Evolutionary conservation across 805 yeast species (phyloP).

Genomic region (Grigorovia humatica): DNA sequence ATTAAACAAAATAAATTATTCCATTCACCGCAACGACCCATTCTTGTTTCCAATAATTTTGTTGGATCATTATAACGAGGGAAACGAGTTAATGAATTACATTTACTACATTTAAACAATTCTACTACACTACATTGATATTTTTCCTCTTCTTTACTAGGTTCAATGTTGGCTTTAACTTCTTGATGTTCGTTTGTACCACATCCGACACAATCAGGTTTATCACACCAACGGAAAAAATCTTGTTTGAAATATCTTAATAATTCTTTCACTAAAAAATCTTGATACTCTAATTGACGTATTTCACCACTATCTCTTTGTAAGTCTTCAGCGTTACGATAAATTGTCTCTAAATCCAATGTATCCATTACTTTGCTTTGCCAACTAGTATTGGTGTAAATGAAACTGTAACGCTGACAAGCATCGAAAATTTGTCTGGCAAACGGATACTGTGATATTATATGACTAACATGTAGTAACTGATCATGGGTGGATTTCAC

Average conservation of each 20-base stretch:
- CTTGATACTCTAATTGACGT: constrained; percentile 34
- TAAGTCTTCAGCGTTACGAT: constrained; percentile 47
- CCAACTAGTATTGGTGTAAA: constrained; percentile 35
- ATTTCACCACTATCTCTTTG: constrained; percentile 18
- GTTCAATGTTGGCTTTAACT: constrained; percentile 31
- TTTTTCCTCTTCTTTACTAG: constrained; percentile 35
- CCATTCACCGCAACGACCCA: constrained; percentile 95
- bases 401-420: constrained; percentile 16
- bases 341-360: constrained; percentile 50
- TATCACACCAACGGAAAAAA: constrained; percentile 77
- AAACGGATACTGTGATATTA: constrained; percentile 13
- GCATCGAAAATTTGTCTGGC: constrained; percentile 18
- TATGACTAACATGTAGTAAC: constrained; percentile 8
- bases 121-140: constrained; percentile 52
- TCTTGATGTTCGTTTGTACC: constrained; percentile 31
- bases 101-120: constrained; percentile 47
- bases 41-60: constrained; percentile 47
- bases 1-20: constrained; percentile 71
- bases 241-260: constrained; percentile 64
- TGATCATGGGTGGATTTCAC: constrained; percentile 6
- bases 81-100: constrained; percentile 43
- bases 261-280: constrained; percentile 46
- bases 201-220: constrained; percentile 52
- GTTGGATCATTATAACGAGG: constrained; percentile 69
- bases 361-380: constrained; percentile 52